A percentile compares a stretch with the other conserved stretches of the same genome.
These are phyloP conservation scores for Aspergillus ochraceus DNA, from an alignment of 2,329 filamentous ascomycete genomes.

Conservation along the genomic window DNA sequence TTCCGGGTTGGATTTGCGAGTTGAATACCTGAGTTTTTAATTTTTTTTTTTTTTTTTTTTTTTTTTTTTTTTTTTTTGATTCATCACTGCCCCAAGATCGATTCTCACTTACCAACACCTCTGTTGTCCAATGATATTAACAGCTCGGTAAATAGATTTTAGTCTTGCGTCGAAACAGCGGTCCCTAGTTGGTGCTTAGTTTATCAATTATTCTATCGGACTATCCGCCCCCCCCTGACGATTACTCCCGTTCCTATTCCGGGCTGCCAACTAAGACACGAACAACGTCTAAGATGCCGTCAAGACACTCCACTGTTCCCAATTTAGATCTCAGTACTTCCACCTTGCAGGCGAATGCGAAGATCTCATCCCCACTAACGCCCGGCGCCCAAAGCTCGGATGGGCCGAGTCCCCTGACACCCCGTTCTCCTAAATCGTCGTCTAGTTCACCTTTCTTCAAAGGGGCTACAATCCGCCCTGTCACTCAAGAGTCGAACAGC, in stretches of 20 bases:
- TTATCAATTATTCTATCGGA: constrained; percentile 4
- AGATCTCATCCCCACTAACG: constrained; percentile 33
- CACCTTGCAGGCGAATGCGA: constrained; percentile 30
- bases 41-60: too few relatives aligned
- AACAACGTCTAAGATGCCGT: constrained; percentile 34
- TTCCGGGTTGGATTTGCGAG: background rate
- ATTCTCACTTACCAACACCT: background rate
- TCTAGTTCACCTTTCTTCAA: constrained; percentile 40
- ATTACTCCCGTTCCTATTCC: constrained; percentile 2
- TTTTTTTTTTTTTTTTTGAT: background rate
- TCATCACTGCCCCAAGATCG: background rate
- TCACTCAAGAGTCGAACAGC: constrained; percentile 37
- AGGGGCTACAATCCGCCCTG: constrained; percentile 42
- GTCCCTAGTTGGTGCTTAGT: background rate
- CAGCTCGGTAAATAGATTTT: background rate
- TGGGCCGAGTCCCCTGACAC: constrained; percentile 36
- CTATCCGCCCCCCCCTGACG: constrained; percentile 1
- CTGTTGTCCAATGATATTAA: background rate
- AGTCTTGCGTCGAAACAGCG: background rate
- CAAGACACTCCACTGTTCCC: constrained; percentile 36
- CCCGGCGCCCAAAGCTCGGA: constrained; percentile 38
- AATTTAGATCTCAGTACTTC: constrained; percentile 39
- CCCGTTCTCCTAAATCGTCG: constrained; percentile 39
- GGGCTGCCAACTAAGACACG: constrained; percentile 10
- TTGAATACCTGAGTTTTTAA: background rate